Evolutionary conservation across 495 filamentous ascomycete species (phyloP).

Genomic region (Neurospora sp.): DNA sequence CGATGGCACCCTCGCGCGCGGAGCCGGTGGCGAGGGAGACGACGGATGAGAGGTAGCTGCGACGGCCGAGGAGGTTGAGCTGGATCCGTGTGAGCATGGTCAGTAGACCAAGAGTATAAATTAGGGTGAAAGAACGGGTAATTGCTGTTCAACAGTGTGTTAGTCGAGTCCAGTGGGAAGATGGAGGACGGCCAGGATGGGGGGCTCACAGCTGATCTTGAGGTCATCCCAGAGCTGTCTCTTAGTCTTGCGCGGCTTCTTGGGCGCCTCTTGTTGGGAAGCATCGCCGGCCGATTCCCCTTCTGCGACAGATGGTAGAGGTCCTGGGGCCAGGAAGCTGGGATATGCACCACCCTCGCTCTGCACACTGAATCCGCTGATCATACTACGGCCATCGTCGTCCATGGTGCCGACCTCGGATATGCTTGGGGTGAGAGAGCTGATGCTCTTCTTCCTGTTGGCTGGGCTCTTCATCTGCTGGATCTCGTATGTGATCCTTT

Average conservation of each 20-base stretch:
- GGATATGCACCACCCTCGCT: slow-evolving; percentile 68
- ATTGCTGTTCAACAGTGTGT: slow-evolving; percentile 53
- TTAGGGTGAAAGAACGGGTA: slow-evolving; percentile 77
- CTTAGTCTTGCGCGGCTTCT: slow-evolving; percentile 65
- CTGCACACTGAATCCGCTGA: slow-evolving; percentile 46
- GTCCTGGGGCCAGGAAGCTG: slow-evolving; percentile 46
- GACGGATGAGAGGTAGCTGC: slow-evolving; percentile 90
- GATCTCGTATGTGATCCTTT: slow-evolving; percentile 78
- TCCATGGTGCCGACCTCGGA: slow-evolving; percentile 45
- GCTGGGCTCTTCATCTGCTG: slow-evolving; percentile 78
- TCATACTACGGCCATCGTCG: slow-evolving; percentile 69
- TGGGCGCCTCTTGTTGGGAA: slow-evolving; percentile 12
- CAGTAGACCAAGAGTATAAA: slow-evolving; percentile 84
- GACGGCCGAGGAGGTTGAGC: slow-evolving; percentile 89
- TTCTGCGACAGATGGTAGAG: slow-evolving; percentile 26
- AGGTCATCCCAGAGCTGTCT: slow-evolving; percentile 94
- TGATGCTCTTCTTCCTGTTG: slow-evolving; percentile 54
- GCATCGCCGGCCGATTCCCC: slow-evolving; percentile 28
- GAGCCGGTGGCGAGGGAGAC: slow-evolving; percentile 71
- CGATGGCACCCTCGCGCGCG: slow-evolving; percentile 49
- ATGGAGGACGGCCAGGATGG: neutral
- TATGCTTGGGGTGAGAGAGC: slow-evolving; percentile 54
- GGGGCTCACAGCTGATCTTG: slow-evolving; percentile 77
- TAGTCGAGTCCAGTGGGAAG: slow-evolving; percentile 4
- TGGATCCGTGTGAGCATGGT: slow-evolving; percentile 91